Evolutionary conservation across 805 yeast species (phyloP).

Genomic region (Lipomyces kockii): DNA sequence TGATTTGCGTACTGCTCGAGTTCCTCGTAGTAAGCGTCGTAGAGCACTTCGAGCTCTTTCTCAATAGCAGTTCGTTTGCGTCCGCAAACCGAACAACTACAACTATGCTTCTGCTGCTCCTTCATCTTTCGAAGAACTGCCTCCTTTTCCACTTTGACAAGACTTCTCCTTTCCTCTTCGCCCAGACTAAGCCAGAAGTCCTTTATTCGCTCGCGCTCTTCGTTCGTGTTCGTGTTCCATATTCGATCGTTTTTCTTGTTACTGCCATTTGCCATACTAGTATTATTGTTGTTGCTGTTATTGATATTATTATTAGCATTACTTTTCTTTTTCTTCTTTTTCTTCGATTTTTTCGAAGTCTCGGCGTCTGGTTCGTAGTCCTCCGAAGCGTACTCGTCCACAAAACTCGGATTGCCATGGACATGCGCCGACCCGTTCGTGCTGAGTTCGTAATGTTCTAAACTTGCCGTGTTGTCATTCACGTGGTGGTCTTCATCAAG

Average conservation of each 20-base stretch:
- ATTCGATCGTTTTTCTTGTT: slow-evolving; percentile 43
- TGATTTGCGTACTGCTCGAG: slow-evolving; percentile 46
- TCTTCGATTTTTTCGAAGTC: slow-evolving; percentile 20
- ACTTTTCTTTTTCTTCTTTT: slow-evolving; percentile 32
- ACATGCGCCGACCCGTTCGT: not conserved
- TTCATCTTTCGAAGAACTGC: slow-evolving; percentile 69
- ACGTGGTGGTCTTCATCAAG: slow-evolving; percentile 3
- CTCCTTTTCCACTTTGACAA: slow-evolving; percentile 69
- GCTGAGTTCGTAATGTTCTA: slow-evolving; percentile 10
- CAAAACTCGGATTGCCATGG: slow-evolving; percentile 5
- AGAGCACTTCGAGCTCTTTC: slow-evolving; percentile 73
- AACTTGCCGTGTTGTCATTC: not conserved
- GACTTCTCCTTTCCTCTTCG: slow-evolving; percentile 61
- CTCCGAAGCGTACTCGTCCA: slow-evolving; percentile 17
- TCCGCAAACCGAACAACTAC: slow-evolving; percentile 80
- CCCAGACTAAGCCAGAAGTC: slow-evolving; percentile 70
- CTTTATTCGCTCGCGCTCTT: slow-evolving; percentile 58
- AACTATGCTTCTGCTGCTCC: slow-evolving; percentile 60
- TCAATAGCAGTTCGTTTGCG: slow-evolving; percentile 72
- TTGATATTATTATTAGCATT: not conserved
- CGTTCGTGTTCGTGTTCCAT: slow-evolving; percentile 55
- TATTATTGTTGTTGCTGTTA: not conserved
- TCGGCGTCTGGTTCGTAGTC: slow-evolving; percentile 13
- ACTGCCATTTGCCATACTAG: not conserved
- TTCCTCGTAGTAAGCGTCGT: slow-evolving; percentile 67